Percentiles rank a stretch among this genome's conserved stretches.
phyloP scores from a whole-genome alignment of 2,329 filamentous ascomycete species.

The Ophiostoma himal-ulmi region DNA sequence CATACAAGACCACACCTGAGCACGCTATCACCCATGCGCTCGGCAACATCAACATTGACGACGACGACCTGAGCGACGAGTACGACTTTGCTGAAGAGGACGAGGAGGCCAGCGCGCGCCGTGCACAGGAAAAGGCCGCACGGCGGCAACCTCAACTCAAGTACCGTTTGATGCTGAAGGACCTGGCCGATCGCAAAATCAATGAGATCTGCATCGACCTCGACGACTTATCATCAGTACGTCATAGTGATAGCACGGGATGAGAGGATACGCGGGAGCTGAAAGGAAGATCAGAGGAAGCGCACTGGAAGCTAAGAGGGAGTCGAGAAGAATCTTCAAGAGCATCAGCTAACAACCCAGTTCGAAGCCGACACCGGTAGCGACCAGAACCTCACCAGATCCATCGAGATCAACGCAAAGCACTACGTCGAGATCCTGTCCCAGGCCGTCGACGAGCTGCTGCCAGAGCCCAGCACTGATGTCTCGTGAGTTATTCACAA shows the following conservation, averaged over 20 bases:
- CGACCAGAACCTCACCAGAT: slow-evolving; percentile 68
- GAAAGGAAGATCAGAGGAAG: not conserved
- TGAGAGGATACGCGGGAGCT: slow-evolving; percentile 51
- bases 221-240: slow-evolving; percentile 63
- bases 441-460: slow-evolving; percentile 75
- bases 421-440: slow-evolving; percentile 93
- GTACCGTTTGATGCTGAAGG: slow-evolving; percentile 81
- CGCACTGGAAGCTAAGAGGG: no score
- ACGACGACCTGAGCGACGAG: slow-evolving; percentile 80
- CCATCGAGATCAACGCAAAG: slow-evolving; percentile 83
- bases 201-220: slow-evolving; percentile 80
- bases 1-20: slow-evolving; percentile 75
- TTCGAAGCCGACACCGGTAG: slow-evolving; percentile 69
- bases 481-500: slow-evolving; percentile 46
- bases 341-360: slow-evolving; percentile 37
- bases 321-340: not conserved
- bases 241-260: not conserved
- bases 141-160: slow-evolving; percentile 64
- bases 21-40: slow-evolving; percentile 73
- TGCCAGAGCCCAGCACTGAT: slow-evolving; percentile 73
- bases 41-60: slow-evolving; percentile 77
- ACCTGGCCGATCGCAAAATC: slow-evolving; percentile 72
- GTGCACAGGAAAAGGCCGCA: slow-evolving; percentile 45
- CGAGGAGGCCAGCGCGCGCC: slow-evolving; percentile 52
- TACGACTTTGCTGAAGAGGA: slow-evolving; percentile 89